Percentiles rank a stretch among this genome's conserved stretches.
phyloP scores from a whole-genome alignment of 2,329 filamentous ascomycete genomes.

The Fusarium nygamai region DNA sequence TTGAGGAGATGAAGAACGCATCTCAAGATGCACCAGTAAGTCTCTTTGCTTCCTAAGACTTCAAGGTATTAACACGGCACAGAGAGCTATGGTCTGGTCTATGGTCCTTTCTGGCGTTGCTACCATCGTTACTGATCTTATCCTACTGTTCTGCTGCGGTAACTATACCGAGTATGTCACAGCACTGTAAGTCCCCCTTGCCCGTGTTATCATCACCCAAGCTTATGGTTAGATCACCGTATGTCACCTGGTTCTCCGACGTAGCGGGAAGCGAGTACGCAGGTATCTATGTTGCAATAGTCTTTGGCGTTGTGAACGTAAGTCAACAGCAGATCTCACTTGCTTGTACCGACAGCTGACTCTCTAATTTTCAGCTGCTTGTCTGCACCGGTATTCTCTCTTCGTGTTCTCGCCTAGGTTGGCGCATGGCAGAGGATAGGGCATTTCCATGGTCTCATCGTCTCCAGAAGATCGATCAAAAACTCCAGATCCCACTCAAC shows the following conservation, averaged over 20 bases:
- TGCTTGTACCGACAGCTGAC: background rate
- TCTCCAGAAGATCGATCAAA: background rate
- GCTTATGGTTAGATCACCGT: background rate
- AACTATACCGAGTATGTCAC: constrained; percentile 1
- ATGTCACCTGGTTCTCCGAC: constrained; percentile 16
- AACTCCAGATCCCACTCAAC: constrained; percentile 2
- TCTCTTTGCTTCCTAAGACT: fast-evolving
- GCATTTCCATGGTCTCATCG: constrained; percentile 13
- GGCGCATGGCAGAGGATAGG: constrained; percentile 17
- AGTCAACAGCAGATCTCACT: background rate
- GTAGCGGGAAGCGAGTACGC: background rate
- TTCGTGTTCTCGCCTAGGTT: constrained; percentile 14
- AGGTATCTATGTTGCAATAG: constrained; percentile 1
- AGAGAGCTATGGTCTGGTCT: constrained; percentile 25
- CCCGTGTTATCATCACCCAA: fast-evolving
- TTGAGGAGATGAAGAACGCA: constrained; percentile 25
- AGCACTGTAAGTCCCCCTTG: background rate
- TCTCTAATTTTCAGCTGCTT: background rate
- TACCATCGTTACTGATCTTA: constrained; percentile 2
- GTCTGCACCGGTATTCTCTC: constrained; percentile 7
- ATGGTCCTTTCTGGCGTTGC: constrained; percentile 14
- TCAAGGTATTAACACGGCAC: background rate
- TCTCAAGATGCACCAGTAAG: constrained; percentile 9
- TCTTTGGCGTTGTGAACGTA: constrained; percentile 7
- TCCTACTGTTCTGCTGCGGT: constrained; percentile 7